Base-by-base conservation (phyloP, 208 protist species). In the Wallacemonas sp. region DNA sequence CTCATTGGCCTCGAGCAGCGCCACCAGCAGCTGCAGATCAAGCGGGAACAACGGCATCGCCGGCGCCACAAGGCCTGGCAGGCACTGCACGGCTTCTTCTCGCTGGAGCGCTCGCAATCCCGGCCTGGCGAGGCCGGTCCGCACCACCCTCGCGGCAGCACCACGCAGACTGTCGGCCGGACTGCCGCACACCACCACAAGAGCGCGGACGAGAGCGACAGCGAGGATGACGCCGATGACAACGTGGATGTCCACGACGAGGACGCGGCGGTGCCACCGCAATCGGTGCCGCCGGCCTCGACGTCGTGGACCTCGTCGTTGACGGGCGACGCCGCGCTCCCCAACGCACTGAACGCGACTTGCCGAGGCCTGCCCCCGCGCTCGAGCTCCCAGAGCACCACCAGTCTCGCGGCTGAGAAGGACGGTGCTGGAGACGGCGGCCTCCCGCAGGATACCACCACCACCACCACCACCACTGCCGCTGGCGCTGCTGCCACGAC, bases 1-100 rank as follows among this genome's bases (percentile, higher is more conserved):
- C 26, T 82, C 16, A 48, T 76, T n/a, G 68, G 70, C 33, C 59
- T 76, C 2, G 80, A 86, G 68, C 29, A 70, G 66, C 72, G 77
- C 29, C 70, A 75, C 22, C 71, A 3, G 61, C 42, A n/a, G 42
- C 42, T 16, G 18, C 20, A 31, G 25, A 44, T 33, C 33, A 57
- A 23, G 12, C 61, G 36, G 31, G 8, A 33, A 32, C 32, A 50
- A 22, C 70, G 25, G 32, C 70, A 12, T 11, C 32, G 25, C 36
- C 28, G 20, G 41, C 20, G 57, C 7, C 7, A 62, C 7, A 26
- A 70, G 26, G 65, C 50, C 10, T 38, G 50, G 36, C 18, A 54
- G 31, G 39, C 33, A 0, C 29, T 59, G 5, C 26, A 59, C 32
- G 52, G 52, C n/a, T 25, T 59, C 52, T 59, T 59, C 29, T 25